Evolutionary conservation across 2,329 filamentous ascomycete species (phyloP), one percentile per base, ranked within the genome.

Genomic region (Penicillium sp.): DNA sequence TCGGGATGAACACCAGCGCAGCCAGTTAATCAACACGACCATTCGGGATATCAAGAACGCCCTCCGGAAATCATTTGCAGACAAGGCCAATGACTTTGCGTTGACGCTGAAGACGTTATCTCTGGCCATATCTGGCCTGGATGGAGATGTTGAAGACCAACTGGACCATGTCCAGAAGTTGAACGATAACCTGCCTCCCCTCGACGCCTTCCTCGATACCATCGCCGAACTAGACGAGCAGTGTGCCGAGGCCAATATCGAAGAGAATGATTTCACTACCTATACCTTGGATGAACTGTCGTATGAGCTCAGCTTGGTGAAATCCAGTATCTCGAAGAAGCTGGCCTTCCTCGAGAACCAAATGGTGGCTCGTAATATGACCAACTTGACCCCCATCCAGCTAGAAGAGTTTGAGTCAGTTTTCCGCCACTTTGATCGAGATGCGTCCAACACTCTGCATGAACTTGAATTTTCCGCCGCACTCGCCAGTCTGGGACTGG

Each of bases 231-330:
- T 98, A 48, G 93, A 97, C 70, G 86, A 86, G 62, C 91, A 96
- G 76, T 99, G 95, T 73, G 85, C 88, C 58, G 93, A 98, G 79
- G 95, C 95, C 60, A 98, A 99, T 73, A 97, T 99, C 62, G 95
- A 99, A 75, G 95, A 99, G 70, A 99, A 99, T 75, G 95, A 99
- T 79, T 98, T 95, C 75, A 99, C 95, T n/a, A 98, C 93, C 9
- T 98, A 98, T 77, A 96, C 93, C 10, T 95, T 98, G 73, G 95
- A 99, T 71, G 95, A 99, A 76, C 83, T 99, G 43, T 87, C 87
- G 58, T 99, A 99, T 77, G 95, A 99, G 77, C 83, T 98, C 57
- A 88, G 91, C 16, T 83, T 99, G 29, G 95, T 98, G 56, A 93
- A 92, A 72, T 89, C 90, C 29, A 95, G 90, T 11, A 93, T 98